Base-by-base conservation (phyloP, 345 rosid genomes). In the Cardamine occulta region DNA sequence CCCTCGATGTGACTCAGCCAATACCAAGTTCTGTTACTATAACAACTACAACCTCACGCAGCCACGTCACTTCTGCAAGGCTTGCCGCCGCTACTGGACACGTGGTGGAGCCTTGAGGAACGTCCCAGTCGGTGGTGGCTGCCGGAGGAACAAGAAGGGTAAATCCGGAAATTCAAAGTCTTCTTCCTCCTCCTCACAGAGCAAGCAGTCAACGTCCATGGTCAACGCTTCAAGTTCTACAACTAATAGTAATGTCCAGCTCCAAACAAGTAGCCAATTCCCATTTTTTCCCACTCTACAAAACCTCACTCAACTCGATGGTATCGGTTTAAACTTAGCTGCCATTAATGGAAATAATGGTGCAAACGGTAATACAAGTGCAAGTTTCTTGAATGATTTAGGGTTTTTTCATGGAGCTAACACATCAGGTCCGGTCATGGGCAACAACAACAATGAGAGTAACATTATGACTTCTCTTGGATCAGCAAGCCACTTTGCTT, bases 41-140 rank as follows among this genome's bases (percentile, higher is more conserved):
- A 78, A 78, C 74, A 78, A 78, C 78, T 78, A 78, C 66, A 78
- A 73, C 78, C 81, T 78, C 66, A 66, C 81, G 18, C 81, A 78
- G 81, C 81, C 81, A 51, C 81, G 81, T 47, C 74, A 78, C 74
- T 78, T 78, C 53, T 78, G 81, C 65, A 78, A 78, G 26, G 81
- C 81, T n/a, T 78, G 81, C 23, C 81, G 81, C 39, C 81, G 81
- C 19, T 78, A 78, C 52, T 78, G 81, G 81, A 78, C 81, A 73
- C 81, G 68, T 24, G 81, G 81, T 0, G 81, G 81, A 0, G 81
- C 81, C 69, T 73, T 79, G 59, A 73, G 81, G 65, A 79, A 79
- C 70, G 81, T 79, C 2, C 81, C 81, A 7, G 81, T 79, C 7
- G 81, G 81, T 42, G 81, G 81, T 47, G 78, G 81, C 44, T 79